Evolutionary conservation across 2,329 filamentous ascomycete genomes (phyloP).

Genomic region (Epichloe festucae): DNA sequence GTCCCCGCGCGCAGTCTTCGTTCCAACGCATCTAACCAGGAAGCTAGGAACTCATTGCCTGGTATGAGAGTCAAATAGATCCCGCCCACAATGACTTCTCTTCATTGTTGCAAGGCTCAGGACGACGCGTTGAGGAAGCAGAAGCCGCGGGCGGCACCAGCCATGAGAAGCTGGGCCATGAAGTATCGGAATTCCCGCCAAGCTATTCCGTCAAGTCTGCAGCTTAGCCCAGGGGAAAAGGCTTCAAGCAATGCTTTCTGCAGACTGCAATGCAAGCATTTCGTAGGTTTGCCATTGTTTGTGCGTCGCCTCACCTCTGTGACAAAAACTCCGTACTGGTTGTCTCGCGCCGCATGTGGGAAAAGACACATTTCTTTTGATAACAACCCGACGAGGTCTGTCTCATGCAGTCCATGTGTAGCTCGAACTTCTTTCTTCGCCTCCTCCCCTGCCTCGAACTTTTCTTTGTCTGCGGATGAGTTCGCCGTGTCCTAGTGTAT

Average conservation of each 20-base stretch:
- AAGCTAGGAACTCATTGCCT: neutral
- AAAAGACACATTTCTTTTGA: conserved; percentile 1
- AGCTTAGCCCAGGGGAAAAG: neutral
- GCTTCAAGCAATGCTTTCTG: neutral
- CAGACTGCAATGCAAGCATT: no score
- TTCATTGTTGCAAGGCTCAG: neutral
- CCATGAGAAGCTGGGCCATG: no score
- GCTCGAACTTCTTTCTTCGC: neutral
- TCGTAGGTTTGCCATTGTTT: neutral
- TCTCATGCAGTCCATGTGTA: neutral
- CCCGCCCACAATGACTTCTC: neutral
- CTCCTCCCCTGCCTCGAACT: neutral
- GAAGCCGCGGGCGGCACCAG: no score
- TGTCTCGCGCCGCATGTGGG: neutral
- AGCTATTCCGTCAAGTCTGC: no score
- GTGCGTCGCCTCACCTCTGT: neutral
- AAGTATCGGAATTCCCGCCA: no score
- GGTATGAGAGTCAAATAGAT: neutral
- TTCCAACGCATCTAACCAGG: neutral
- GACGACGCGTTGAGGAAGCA: no score
- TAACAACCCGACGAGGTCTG: neutral
- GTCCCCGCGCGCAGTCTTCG: neutral
- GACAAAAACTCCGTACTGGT: neutral
- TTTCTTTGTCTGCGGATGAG: neutral
- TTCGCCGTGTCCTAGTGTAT: neutral